A percentile compares a stretch with the other conserved stretches of the same genome.
Conservation (phyloP, 2,329 filamentous ascomycete genomes). For the Xylariaceae sp. region DNA sequence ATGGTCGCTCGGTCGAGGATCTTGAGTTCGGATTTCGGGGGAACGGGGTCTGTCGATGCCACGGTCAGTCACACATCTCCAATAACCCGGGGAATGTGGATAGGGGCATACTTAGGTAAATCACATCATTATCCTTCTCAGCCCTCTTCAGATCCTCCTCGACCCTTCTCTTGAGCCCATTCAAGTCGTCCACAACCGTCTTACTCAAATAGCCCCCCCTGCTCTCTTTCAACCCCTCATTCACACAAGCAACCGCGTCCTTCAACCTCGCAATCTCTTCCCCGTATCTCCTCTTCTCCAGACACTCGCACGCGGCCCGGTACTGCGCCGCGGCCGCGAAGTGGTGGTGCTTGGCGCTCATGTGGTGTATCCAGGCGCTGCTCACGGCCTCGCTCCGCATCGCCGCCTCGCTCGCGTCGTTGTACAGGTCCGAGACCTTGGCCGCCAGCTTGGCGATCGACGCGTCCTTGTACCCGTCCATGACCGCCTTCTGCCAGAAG, state of each 20-base stretch:
- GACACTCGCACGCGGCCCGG: slow-evolving; percentile 79
- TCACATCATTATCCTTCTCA: slow-evolving; percentile 94
- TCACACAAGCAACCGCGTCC: slow-evolving; percentile 78
- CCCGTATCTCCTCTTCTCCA: slow-evolving; percentile 92
- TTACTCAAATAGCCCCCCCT: slow-evolving; percentile 72
- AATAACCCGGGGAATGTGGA: background rate
- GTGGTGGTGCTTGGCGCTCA: slow-evolving; percentile 94
- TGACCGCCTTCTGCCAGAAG: slow-evolving; percentile 96
- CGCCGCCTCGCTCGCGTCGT: slow-evolving; percentile 75
- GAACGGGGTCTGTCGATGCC: slow-evolving; percentile 58
- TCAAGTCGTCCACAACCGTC: slow-evolving; percentile 74
- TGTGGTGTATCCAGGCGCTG: slow-evolving; percentile 96
- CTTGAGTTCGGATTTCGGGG: slow-evolving; percentile 82
- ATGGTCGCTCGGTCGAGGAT: slow-evolving; percentile 83
- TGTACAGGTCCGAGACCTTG: slow-evolving; percentile 86
- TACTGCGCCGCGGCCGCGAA: slow-evolving; percentile 96
- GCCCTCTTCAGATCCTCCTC: slow-evolving; percentile 86
- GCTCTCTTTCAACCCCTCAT: slow-evolving; percentile 80
- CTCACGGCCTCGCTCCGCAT: slow-evolving; percentile 86
- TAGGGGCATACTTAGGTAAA: slow-evolving; percentile 67
- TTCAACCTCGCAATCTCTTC: slow-evolving; percentile 86
- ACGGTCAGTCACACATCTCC: too few species aligned
- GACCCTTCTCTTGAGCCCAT: slow-evolving; percentile 75
- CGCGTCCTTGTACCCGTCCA: slow-evolving; percentile 87
- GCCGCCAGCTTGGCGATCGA: slow-evolving; percentile 89